Base-by-base conservation (phyloP, 1,284 basidiomycete species). In the Ceratobasidium theobromae region DNA sequence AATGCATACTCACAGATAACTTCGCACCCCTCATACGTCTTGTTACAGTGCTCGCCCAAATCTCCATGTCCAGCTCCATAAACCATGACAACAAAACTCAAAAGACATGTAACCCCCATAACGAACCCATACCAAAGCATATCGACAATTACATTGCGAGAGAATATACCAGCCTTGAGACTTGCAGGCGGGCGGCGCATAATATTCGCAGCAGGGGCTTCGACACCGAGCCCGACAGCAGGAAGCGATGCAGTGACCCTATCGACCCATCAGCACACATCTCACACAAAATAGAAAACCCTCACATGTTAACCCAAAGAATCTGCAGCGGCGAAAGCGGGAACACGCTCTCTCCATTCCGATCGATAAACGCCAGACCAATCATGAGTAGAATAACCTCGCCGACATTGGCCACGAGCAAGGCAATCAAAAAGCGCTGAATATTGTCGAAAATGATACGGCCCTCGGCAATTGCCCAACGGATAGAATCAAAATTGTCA, bases 401-500 rank as follows among this genome's bases (percentile, higher is more conserved):
- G 16, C 81, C 85, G 18, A 87, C 77, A 71, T 88, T 87, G 52
- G 80, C 81, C 0, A 82, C 79, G 25, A 84, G 77, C 21, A 85
- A 75, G 71, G 83, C 82, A 48, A 80, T 70, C 54, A 80, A 74
- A 69, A 81, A 80, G 27, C 77, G 73, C 69, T 80, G 78, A 58
- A 81, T 80, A 69, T 81, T 81, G 54, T 76, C 76, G 72, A 80
- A 80, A 35, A 69, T 67, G 27, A 62, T 65, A 53, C 87, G 82
- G 25, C 87, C 87, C 72, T 88, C 86, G 67, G 81, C 78, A 70
- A 89, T 82, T 9, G 87, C 87, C 65, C 83, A 81, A 21, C 82
- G 82, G 71, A 89, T 88, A 23, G 84, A 85, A 43, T 85, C 83
- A 73, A 89, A 89, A 77, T 89, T 88, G 77, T 89, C 86, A 72